Base-by-base conservation (phyloP, 2,329 filamentous ascomycete genomes). In the Cercospora janseana region DNA sequence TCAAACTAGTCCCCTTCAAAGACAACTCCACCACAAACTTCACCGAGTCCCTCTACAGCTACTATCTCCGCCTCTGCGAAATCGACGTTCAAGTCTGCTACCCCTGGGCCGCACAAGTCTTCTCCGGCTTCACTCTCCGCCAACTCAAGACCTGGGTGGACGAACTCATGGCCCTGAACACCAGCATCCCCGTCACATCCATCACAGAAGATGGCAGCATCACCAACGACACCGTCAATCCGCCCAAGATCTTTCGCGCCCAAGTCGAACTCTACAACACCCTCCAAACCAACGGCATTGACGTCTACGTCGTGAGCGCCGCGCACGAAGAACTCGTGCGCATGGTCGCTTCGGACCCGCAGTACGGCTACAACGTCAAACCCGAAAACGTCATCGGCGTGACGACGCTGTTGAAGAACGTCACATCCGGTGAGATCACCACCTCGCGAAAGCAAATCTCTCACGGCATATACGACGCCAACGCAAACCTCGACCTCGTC, bases 111-210 rank as follows among this genome's bases (percentile, higher is more conserved):
- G 71, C 70, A 1, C 70, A 75, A 51, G 64, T 73, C 49, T 75
- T 70, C 42, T 65, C 67, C 31, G 72, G 71, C 20, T 60, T 75
- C 26, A 66, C 72, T 1, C 66, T 79, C 46, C 67, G 72, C 44
- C 69, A 75, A 52, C 68, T 75, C 27, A 74, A 73, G 61, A 70
- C 67, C 51, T 72, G 73, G 55, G 70, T 75, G 2, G 76, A 76
- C 55, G 70, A 76, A 54, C 67, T 77, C 51, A 72, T 77, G 63
- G 67, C 72, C 1, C 66, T 72, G 49, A 70, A 72, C 60, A 53
- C 41, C 20, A 69, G 67, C 6, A 66, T 75, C 4, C 52, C 64
- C 4, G 63, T 65, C n/a, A 66, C 60, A 4, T 72, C 73, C 56
- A 72, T 60, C 35, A 64, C 69, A 7, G 68, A 55, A 13, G 70